Conservation (phyloP, 306 rosid species). For the Prunus davidiana region DNA sequence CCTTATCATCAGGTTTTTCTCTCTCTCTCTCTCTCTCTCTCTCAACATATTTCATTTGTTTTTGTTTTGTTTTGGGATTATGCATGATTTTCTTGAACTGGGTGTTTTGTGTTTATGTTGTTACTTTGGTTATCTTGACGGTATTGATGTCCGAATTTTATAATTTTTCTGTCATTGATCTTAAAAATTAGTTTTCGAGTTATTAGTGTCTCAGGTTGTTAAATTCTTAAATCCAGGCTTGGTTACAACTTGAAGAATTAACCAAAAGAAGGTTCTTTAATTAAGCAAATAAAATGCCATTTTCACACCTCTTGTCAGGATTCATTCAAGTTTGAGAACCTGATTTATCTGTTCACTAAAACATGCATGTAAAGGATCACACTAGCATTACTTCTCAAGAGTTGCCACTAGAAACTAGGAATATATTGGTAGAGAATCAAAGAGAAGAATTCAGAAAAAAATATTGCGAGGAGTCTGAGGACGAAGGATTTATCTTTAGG, state of each 20-base stretch:
- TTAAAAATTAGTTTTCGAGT: background rate
- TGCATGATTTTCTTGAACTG: slow-evolving; percentile 8
- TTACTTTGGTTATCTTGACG: background rate
- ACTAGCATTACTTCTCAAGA: background rate
- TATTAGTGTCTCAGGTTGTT: background rate
- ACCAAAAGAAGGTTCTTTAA: background rate
- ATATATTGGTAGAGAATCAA: background rate
- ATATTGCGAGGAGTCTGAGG: background rate
- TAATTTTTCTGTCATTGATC: background rate
- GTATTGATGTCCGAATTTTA: background rate
- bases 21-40: slow-evolving; percentile 3
- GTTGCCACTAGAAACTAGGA: background rate
- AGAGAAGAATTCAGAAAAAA: background rate
- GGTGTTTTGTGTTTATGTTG: background rate
- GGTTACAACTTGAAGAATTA: background rate
- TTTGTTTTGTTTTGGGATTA: background rate
- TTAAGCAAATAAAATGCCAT: background rate
- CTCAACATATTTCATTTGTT: background rate
- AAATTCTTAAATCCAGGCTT: background rate
- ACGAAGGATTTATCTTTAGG: background rate
- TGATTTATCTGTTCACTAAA: background rate
- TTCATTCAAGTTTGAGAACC: too few relatives aligned
- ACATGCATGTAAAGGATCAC: background rate
- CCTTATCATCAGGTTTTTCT: slow-evolving; percentile 30
- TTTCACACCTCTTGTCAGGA: background rate